These are phyloP conservation scores for Rutstroemia sp. DNA, from an alignment of 2,329 filamentous ascomycete genomes.

Conservation along the genomic window DNA sequence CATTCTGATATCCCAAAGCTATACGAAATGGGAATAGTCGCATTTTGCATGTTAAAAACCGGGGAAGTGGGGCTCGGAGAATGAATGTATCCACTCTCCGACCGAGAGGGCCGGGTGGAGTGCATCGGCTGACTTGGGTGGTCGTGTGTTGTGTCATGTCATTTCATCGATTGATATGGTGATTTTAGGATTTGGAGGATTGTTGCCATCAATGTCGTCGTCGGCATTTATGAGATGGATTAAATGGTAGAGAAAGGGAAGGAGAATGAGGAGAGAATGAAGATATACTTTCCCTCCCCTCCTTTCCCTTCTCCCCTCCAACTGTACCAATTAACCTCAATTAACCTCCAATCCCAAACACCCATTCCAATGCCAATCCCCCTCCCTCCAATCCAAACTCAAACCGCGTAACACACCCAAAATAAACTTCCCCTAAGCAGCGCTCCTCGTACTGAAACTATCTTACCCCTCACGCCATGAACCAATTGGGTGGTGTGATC, in stretches of 20 bases:
- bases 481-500: background rate
- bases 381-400: background rate
- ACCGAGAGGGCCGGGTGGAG: background rate
- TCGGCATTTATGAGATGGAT: no score
- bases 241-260: no score
- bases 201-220: no score
- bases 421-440: no score
- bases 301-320: no score
- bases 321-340: no score
- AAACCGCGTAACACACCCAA: no score
- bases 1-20: no score
- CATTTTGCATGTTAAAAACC: background rate
- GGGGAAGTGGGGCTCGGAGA: slow-evolving; percentile 4
- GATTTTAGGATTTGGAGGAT: no score
- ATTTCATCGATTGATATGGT: background rate
- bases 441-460: no score
- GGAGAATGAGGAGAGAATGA: background rate
- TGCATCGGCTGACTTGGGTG: background rate
- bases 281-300: background rate
- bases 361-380: background rate
- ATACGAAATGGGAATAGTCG: background rate
- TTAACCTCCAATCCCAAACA: background rate
- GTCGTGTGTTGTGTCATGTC: background rate
- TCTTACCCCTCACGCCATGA: background rate
- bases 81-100: background rate